Evolutionary conservation across 176 grass and related monocot species (phyloP).

Genomic region (Urochloa ruziziensis): DNA sequence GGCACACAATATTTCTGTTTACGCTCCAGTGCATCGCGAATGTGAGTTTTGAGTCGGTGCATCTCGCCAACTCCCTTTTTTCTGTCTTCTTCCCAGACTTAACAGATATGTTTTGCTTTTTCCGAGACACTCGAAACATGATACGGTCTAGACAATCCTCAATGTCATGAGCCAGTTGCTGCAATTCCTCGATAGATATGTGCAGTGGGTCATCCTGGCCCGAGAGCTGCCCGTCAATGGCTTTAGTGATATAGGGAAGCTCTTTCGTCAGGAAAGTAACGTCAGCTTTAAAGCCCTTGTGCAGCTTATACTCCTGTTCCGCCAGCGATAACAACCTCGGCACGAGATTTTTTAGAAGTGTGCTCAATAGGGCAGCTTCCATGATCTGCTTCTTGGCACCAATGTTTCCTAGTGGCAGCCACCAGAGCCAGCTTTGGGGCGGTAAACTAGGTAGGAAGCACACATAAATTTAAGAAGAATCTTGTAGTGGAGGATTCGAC

Average conservation of each 20-base stretch:
- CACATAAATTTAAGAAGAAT: too few species aligned
- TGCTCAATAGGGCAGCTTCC: neutral
- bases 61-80: neutral
- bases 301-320: neutral
- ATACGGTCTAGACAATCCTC: neutral
- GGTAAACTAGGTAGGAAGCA: too few species aligned
- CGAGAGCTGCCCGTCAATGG: neutral
- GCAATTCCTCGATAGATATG: neutral
- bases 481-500: too few species aligned
- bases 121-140: neutral
- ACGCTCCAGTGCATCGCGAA: neutral
- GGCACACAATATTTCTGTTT: neutral
- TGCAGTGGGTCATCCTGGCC: neutral
- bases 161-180: neutral
- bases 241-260: neutral
- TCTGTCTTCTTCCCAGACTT: neutral
- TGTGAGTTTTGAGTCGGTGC: neutral
- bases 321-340: neutral
- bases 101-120: neutral
- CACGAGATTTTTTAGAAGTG: neutral
- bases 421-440: too few species aligned
- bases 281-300: neutral
- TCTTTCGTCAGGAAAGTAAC: neutral
- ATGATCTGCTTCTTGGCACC: neutral
- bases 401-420: too few species aligned